Percentiles rank a stretch among this genome's conserved stretches.
Evolutionary conservation across 129 eudicot genomes (phyloP).

Genomic region (Helichrysum umbraculigerum): DNA sequence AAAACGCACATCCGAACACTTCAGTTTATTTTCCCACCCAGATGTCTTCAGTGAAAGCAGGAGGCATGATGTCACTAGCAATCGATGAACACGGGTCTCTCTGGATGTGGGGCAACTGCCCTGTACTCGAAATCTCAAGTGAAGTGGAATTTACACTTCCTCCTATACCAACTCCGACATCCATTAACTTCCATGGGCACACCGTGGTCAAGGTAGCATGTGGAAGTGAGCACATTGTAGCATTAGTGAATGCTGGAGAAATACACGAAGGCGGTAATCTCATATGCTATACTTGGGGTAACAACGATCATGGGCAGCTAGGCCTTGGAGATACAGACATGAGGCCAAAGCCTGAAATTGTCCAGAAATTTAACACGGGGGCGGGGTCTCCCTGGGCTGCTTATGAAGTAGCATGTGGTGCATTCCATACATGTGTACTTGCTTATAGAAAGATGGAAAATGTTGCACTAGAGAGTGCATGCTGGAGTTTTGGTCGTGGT

Average conservation of each 20-base stretch:
- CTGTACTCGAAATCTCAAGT: constrained; percentile 40
- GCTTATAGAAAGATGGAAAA: constrained; percentile 30
- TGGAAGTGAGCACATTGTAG: constrained; percentile 87
- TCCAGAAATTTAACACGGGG: constrained; percentile 41
- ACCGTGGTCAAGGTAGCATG: constrained; percentile 89
- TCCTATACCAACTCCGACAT: constrained; percentile 53
- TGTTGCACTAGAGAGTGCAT: constrained; percentile 12
- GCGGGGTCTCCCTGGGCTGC: constrained; percentile 24
- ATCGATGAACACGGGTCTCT: constrained; percentile 61
- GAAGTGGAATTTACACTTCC: constrained; percentile 41
- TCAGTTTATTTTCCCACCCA: constrained; percentile 28
- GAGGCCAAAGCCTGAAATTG: constrained; percentile 53
- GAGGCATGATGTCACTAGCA: constrained; percentile 96
- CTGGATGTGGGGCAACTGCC: constrained; percentile 95
- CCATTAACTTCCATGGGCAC: constrained; percentile 62
- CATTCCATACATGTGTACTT: constrained; percentile 42
- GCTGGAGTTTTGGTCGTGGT: constrained; percentile 44
- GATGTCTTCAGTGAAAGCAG: constrained; percentile 78
- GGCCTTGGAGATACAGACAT: constrained; percentile 82
- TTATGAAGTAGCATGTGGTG: constrained; percentile 40
- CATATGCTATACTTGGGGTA: constrained; percentile 86
- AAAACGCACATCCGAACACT: not conserved
- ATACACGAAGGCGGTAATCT: constrained; percentile 41
- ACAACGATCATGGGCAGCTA: constrained; percentile 76
- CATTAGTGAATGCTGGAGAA: constrained; percentile 49